These are phyloP conservation scores for Xylaria sp. DNA, from an alignment of 2,329 filamentous ascomycete genomes.

Conservation along the genomic window DNA sequence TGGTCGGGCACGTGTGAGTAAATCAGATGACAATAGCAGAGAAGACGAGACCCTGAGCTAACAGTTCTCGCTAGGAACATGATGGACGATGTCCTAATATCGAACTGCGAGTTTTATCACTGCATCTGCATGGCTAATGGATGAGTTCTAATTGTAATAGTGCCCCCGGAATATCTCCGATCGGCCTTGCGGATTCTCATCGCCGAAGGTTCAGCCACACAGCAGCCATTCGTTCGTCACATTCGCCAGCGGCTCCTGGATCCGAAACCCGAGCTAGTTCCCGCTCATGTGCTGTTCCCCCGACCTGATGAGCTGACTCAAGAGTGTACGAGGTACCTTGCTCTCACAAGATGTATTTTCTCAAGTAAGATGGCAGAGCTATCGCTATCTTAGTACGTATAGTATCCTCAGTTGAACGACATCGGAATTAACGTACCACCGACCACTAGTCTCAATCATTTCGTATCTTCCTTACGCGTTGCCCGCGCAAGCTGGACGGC, in stretches of 20 bases:
- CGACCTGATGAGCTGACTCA: conserved; percentile 39
- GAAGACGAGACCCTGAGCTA: background rate
- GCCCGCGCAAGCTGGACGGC: conserved; percentile 41
- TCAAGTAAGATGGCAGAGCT: conserved; percentile 50
- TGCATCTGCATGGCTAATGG: background rate
- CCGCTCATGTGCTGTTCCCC: conserved; percentile 44
- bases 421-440: background rate
- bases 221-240: conserved; percentile 50
- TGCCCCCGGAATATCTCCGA: conserved; percentile 48
- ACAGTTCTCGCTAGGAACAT: conserved; percentile 47
- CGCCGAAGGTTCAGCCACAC: conserved; percentile 47
- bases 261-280: conserved; percentile 39
- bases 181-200: conserved; percentile 50
- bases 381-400: conserved; percentile 48
- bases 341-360: conserved; percentile 51
- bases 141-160: conserved; percentile 41
- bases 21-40: background rate
- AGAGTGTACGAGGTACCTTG: conserved; percentile 46
- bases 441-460: conserved; percentile 41
- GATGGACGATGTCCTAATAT: conserved; percentile 56
- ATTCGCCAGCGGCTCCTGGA: conserved; percentile 47
- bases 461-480: conserved; percentile 38
- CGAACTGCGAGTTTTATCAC: conserved; percentile 46
- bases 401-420: background rate
- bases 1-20: conserved; percentile 47